Base-by-base conservation (phyloP, 2,329 filamentous ascomycete genomes). In the Chrysoporthe austroafricana region DNA sequence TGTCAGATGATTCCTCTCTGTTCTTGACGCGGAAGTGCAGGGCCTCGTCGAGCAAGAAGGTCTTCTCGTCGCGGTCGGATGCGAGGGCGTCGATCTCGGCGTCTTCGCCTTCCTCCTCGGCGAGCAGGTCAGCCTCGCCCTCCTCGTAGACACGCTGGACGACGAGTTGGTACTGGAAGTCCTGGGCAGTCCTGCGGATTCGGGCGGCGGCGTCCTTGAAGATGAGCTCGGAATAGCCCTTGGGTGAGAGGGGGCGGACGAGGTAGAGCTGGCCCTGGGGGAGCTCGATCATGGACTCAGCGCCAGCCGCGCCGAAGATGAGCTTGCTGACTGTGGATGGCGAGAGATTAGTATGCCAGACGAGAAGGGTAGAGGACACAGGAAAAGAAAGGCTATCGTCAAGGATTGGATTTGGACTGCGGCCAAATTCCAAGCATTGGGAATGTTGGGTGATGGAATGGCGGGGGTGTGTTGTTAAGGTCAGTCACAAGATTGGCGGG, bases 211-310 rank as follows among this genome's bases (percentile, higher is more conserved):
- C 91, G 88, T 99, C 96, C 80, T 96, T 97, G 86, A 97, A 99
- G 80, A 99, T 97, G 77, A 98, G 93, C 80, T 99, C 96, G 1
- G 95, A 97, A 79, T 97, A 98, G 72, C 96, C 96, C 79, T 99
- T 99, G 67, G 95, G 94, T 8, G 95, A 98, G 62, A 93, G 88
- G 13, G 96, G 96, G 74, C 96, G 92, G 74, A 99, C 96, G 73
- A 99, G 91, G 80, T 97, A 99, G 57, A 99, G 92, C 80, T 98
- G 94, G 77, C 96, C 96, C 79, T 98, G 94, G 18, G 94, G 90
- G 56, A 99, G 90, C 78, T 98, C 94, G 80, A 97, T 93, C 77
- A 99, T 89, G 60, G 93, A 91, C 83, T 98, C 94, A 79, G 97
- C 95, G 77, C 89, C 93, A 75, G 88, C 88, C 70, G 86, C 88